These are phyloP conservation scores for Naganishia antarctica DNA, from an alignment of 768 basidiomycete species.

Conservation along the genomic window DNA sequence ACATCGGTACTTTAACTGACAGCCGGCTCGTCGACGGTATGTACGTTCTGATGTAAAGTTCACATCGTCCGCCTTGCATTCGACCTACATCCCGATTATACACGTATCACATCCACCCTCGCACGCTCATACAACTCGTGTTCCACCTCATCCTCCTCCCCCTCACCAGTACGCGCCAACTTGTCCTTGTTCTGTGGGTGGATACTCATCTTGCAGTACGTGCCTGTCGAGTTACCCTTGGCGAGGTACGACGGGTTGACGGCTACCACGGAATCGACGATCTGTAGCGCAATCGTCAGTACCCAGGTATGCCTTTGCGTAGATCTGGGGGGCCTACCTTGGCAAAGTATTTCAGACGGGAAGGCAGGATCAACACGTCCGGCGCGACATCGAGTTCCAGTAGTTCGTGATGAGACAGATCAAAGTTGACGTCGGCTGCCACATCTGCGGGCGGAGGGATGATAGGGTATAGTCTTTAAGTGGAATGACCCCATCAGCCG, in stretches of 20 bases:
- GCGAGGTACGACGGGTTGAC: conserved; percentile 77
- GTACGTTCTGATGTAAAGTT: no score
- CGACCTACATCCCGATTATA: conserved; percentile 33
- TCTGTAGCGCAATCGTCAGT: conserved; percentile 51
- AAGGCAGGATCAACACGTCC: conserved; percentile 80
- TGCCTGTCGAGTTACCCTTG: conserved; percentile 48
- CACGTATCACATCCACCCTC: conserved; percentile 51
- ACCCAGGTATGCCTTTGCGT: not conserved
- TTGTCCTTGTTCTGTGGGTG: conserved; percentile 45
- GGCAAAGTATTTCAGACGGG: conserved; percentile 79
- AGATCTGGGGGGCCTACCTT: conserved; percentile 59
- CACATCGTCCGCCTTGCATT: no score
- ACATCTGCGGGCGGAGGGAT: conserved; percentile 78
- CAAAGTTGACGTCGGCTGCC: conserved; percentile 77
- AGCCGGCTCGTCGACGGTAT: no score
- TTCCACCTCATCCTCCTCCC: conserved; percentile 39
- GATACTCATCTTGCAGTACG: conserved; percentile 50
- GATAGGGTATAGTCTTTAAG: conserved; percentile 80
- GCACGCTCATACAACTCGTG: conserved; percentile 50
- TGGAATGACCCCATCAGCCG: conserved; percentile 1
- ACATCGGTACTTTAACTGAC: no score
- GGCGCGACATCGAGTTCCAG: conserved; percentile 60
- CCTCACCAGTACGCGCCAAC: conserved; percentile 35
- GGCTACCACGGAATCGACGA: conserved; percentile 68
- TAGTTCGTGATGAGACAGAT: conserved; percentile 68